Evolutionary conservation across 1,284 basidiomycete species (phyloP).

Genomic region (Phellinidium pouzarii): DNA sequence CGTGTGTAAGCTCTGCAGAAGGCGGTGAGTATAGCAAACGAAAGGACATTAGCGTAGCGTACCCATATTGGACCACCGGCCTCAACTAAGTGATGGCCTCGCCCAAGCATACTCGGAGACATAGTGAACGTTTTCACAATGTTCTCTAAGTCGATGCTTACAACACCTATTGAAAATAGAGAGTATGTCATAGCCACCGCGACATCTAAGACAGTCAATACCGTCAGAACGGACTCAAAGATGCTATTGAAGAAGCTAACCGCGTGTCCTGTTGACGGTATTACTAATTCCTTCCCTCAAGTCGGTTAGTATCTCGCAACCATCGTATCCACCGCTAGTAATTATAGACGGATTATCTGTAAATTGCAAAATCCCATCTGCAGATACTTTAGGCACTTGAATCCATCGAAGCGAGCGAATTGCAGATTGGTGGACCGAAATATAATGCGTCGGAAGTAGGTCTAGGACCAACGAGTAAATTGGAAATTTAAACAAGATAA

Average conservation of each 20-base stretch:
- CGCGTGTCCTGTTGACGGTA: slow-evolving; percentile 71
- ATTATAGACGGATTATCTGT: slow-evolving; percentile 64
- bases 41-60: slow-evolving; percentile 22
- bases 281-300: slow-evolving; percentile 58
- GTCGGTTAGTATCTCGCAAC: slow-evolving; percentile 66
- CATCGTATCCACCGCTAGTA: slow-evolving; percentile 72
- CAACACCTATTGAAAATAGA: slow-evolving; percentile 53
- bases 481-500: slow-evolving; percentile 15
- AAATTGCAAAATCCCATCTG: slow-evolving; percentile 37
- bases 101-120: slow-evolving; percentile 64
- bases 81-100: slow-evolving; percentile 66
- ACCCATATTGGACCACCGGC: slow-evolving; percentile 80
- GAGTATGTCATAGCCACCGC: slow-evolving; percentile 62
- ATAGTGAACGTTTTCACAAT: slow-evolving; percentile 67
- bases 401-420: slow-evolving; percentile 71
- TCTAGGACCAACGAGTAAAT: slow-evolving; percentile 29
- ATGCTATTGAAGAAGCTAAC: slow-evolving; percentile 28
- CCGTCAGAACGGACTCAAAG: neutral
- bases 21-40: neutral
- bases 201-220: slow-evolving; percentile 43
- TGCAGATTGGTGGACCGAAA: slow-evolving; percentile 71
- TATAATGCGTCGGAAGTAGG: slow-evolving; percentile 63
- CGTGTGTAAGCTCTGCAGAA: slow-evolving; percentile 53
- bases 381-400: slow-evolving; percentile 49
- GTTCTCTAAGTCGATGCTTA: slow-evolving; percentile 75